Evolutionary conservation across 495 filamentous ascomycete genomes (phyloP), one percentile per base, ranked within the genome.

Genomic region (Podospora appendiculata): DNA sequence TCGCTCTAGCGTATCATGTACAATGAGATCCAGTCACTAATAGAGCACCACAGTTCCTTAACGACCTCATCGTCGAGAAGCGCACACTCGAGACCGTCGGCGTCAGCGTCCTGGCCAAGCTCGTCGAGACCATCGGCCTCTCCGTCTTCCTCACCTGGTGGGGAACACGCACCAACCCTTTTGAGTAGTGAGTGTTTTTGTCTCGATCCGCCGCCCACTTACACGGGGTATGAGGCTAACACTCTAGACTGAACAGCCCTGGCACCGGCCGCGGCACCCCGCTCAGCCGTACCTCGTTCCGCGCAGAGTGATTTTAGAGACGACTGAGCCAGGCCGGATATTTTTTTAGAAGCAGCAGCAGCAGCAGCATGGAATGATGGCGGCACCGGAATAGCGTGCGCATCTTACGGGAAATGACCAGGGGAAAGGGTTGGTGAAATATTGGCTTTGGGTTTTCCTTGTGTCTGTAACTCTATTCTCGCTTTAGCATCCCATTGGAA

Each of bases 121-220:
- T 93, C 58, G 82, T 96, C 54, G 93, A 98, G 78, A 96, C 93
- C 4, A 84, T 97, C 49, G 93, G 93, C 36, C 78, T 97, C 41
- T 88, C 86, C 51, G 60, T 96, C 65, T 89, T 96, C 80, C 74
- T 98, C 54, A 95, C 89, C 58, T 98, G 87, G 85, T 98, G 93
- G 93, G 93, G 93, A 58, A 96, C 92, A 48, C 84, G 86, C 59
- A 94, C 89, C 67, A 87, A 88, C 73, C 86, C 89, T 39, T 89
- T 89, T 66, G 81, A 87, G 35, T 78, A 75, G 69, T 65, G 48
- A 57, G 60, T 55, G 13, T 40, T 38, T 38, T 25, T 25, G 25
- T 25, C 25, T 25, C 25, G 2, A 25, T 5, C 25, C 5, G 25
- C 25, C 25, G 25, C 25, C 25, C 25, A 25, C 25, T 25, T 25